Evolutionary conservation across 306 rosid species (phyloP), one percentile per base, ranked within the genome.

Genomic region (Begonia fuchsioides): DNA sequence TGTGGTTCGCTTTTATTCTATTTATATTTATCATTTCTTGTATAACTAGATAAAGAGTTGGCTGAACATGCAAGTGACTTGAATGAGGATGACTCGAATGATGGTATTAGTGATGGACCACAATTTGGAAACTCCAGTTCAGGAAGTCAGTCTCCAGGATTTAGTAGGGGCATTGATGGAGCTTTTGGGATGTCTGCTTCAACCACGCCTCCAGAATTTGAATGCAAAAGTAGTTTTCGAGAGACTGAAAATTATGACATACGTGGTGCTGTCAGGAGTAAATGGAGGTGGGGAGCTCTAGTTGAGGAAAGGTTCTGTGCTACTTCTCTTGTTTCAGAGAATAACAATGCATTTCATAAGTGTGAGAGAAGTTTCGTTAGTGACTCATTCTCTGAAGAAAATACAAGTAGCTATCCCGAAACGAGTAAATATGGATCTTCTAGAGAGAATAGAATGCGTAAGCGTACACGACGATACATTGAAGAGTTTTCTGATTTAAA

Each of bases 391-490:
- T 58, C 78, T 39, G 45, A 44, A 47, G 66, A 71, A 66, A 62
- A 66, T 60, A 79, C 54, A 60, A 78, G 59, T 50, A 60, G 59
- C 46, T 50, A 71, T 50, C 52, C 49, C 51, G 84, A 72, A 52
- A 67, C 69, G 15, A 52, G 66, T 52, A 70, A 64, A 56, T 57
- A 56, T 70, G 64, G 57, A 60, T 43, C 53, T 63, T 15, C 56
- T 47, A 76, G 71, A 61, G 83, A 73, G 73, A 85, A 72, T 76
- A 82, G 94, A 64, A 61, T 56, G 65, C 93, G 93, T 10, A 85
- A 79, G 76, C 87, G 79, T 54, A 82, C 94, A 45, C 69, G 54
- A 73, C 75, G 88, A 72, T 82, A 63, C 72, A 72, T 85, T 55
- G 94, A 90, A 67, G 93, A 84, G 63, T 57, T 71, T 65, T 70